phyloP scores from a whole-genome alignment of 2,329 filamentous ascomycete genomes.

The Ciborinia camelliae region DNA sequence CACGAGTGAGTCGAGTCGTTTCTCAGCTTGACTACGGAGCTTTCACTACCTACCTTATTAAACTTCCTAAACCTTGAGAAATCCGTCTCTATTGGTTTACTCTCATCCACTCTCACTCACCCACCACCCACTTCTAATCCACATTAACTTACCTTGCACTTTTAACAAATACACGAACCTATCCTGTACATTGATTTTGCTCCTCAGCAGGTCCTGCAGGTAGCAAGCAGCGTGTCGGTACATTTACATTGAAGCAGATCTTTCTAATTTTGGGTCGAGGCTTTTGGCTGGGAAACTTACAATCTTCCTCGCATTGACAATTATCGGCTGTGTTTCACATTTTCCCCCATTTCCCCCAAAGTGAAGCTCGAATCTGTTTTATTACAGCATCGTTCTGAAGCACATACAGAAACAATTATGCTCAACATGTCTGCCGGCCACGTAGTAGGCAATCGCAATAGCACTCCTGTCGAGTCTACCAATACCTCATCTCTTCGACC shows the following conservation, averaged over 20 bases:
- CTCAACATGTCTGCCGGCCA: conserved; percentile 56
- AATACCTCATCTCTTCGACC: conserved; percentile 79
- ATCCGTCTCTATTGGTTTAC: conserved; percentile 3
- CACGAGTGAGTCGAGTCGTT: not conserved
- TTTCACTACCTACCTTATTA: not conserved
- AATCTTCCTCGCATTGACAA: conserved; percentile 28
- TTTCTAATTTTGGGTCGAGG: conserved; percentile 27
- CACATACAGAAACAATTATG: conserved; percentile 11
- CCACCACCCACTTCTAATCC: conserved; percentile 2
- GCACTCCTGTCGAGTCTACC: conserved; percentile 81
- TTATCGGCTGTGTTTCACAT: conserved; percentile 16
- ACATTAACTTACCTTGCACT: conserved; percentile 1
- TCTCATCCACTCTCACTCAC: no score
- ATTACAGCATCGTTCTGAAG: conserved; percentile 12
- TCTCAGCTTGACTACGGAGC: not conserved
- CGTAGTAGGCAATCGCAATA: conserved; percentile 80
- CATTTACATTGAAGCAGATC: conserved; percentile 26
- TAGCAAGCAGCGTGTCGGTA: conserved; percentile 29
- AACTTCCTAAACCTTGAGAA: not conserved
- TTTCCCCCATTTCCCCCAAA: conserved; percentile 10
- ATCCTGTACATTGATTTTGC: conserved; percentile 13
- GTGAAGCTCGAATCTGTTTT: conserved; percentile 13
- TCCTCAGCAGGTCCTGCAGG: conserved; percentile 25
- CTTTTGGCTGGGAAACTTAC: conserved; percentile 22
- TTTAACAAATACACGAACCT: conserved; percentile 14